Evolutionary conservation across 208 protist genomes (phyloP), one percentile per base, ranked within the genome.

Genomic region (Acanthamoeba lugdunensis): DNA sequence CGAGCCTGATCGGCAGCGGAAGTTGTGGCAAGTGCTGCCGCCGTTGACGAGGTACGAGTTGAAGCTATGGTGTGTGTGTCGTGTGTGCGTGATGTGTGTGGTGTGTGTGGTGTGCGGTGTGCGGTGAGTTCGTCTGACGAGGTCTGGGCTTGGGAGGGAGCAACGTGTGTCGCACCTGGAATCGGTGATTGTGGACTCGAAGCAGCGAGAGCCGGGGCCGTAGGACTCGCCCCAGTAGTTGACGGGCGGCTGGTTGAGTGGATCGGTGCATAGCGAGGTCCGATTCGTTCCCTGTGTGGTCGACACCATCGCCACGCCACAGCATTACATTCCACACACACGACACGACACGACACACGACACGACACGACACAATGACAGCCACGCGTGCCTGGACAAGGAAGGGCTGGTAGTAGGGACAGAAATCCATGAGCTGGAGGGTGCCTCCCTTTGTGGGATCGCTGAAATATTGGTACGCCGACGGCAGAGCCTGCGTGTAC

Each of bases 171-270:
- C n/a, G 33, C 5, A 90, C 33, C 84, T 90, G 33, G 5, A 25
- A 56, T 65, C 84, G 0, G 25, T 48, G 50, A 90, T 90, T 4
- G 84, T 90, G 84, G 58, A 75, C 58, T 50, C 21, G 54, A 90
- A 90, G 84, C 84, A 90, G 54, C 54, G 50, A 41, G 84, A 54
- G 25, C 18, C 14, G 56, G 84, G 25, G 4, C 84, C 84, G 48
- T 71, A 90, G 33, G 84, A 90, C 41, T 90, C 84, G 30, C 84
- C 84, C 84, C 84, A 90, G 84, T 90, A 90, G 28, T 90, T 90
- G 25, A 37, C 25, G 9, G 50, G 41, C 54, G 84, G 84, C 14
- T 67, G 54, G 28, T 90, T 90, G 16, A 28, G 11, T 8, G 54
- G 56, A 0, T 90, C 58, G 0, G 48, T 63, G 84, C 84, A 90